A percentile compares a stretch with the other conserved stretches of the same genome.
phyloP scores from a whole-genome alignment of 306 rosid species.

The Clitoria ternatea region DNA sequence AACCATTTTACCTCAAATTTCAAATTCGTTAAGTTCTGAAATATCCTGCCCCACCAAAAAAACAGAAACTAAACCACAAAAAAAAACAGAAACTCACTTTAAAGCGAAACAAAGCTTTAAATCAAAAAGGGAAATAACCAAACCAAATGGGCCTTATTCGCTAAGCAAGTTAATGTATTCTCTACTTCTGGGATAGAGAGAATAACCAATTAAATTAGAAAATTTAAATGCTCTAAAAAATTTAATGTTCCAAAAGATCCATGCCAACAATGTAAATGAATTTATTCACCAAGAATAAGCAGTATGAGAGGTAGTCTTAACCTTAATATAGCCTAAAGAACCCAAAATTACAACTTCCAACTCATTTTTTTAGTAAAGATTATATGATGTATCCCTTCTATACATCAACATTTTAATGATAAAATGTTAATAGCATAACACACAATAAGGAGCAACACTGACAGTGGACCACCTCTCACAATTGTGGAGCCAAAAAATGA shows the following conservation, averaged over 20 bases:
- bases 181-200: neutral
- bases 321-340: neutral
- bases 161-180: neutral
- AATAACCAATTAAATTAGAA: neutral
- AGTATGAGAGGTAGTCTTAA: neutral
- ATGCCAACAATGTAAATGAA: neutral
- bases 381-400: constrained; percentile 6
- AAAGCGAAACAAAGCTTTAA: too few species aligned
- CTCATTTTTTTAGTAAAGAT: constrained; percentile 9
- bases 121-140: too few species aligned
- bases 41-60: too few species aligned
- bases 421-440: neutral
- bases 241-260: neutral
- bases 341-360: constrained; percentile 8
- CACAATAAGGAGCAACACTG: neutral
- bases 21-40: too few species aligned
- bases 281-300: neutral
- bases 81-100: too few species aligned
- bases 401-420: neutral
- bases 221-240: neutral
- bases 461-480: neutral
- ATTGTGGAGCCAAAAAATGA: neutral
- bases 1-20: too few species aligned
- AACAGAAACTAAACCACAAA: too few species aligned
- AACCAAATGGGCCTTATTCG: too few species aligned